These are phyloP conservation scores for Rhodomyrtus tomentosa DNA, from an alignment of 345 rosid species.

Conservation along the genomic window DNA sequence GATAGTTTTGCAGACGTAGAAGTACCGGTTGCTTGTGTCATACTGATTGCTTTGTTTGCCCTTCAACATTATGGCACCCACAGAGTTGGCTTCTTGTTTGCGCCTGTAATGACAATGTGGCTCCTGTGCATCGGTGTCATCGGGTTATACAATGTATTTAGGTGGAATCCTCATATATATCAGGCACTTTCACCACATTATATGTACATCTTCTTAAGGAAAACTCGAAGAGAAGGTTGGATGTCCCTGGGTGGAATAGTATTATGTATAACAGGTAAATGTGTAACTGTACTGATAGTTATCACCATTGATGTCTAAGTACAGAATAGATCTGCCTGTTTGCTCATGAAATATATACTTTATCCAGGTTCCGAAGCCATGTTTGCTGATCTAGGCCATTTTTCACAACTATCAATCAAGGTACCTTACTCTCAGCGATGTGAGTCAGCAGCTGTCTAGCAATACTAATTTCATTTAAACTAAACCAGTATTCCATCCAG, in stretches of 20 bases:
- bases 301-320: not conserved
- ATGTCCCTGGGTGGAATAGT: conserved; percentile 86
- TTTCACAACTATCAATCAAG: conserved; percentile 82
- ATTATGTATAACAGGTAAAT: conserved; percentile 68
- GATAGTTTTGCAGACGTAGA: conserved; percentile 53
- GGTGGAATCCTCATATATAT: conserved; percentile 86
- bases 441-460: not conserved
- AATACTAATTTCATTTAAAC: not conserved
- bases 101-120: conserved; percentile 73
- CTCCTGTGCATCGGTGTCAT: conserved; percentile 69
- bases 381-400: conserved; percentile 97
- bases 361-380: conserved; percentile 79
- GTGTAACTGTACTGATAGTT: not conserved
- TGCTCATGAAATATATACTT: not conserved
- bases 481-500: not conserved
- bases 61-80: conserved; percentile 94
- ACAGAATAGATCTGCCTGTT: not conserved
- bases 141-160: conserved; percentile 60
- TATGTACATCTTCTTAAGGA: conserved; percentile 67
- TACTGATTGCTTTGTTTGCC: conserved; percentile 72
- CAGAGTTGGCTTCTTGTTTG: conserved; percentile 79
- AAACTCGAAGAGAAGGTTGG: conserved; percentile 76
- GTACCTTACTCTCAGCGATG: conserved; percentile 9
- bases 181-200: conserved; percentile 75
- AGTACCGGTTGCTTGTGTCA: conserved; percentile 67